phyloP scores from a whole-genome alignment of 495 filamentous ascomycete species.

The Penicillium canescens region DNA sequence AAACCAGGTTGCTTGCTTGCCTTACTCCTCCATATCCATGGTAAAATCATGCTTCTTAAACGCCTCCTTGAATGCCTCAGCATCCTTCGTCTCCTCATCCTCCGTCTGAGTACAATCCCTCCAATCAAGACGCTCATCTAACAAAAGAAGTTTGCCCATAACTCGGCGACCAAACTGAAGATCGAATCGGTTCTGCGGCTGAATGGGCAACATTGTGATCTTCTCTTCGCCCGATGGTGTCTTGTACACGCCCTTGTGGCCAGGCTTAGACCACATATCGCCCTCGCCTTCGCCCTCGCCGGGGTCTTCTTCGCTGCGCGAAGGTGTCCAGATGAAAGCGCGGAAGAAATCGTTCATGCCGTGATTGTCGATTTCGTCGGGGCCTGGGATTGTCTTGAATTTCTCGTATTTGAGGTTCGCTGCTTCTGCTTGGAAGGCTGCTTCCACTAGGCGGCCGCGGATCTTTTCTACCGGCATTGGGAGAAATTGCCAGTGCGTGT shows the following conservation, averaged over 20 bases:
- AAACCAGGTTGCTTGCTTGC: not conserved
- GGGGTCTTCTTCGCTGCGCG: conserved; percentile 12
- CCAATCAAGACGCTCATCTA: conserved; percentile 78
- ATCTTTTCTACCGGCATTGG: conserved; percentile 69
- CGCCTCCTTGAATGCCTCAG: conserved; percentile 76
- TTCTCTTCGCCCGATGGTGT: conserved; percentile 34
- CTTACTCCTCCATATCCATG: conserved; percentile 29
- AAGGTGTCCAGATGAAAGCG: conserved; percentile 70
- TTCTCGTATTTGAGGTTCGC: conserved; percentile 72
- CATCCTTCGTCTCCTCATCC: conserved; percentile 77
- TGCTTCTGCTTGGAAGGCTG: conserved; percentile 80
- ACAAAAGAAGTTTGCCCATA: conserved; percentile 79
- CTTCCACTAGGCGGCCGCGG: conserved; percentile 68
- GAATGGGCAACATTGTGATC: conserved; percentile 52
- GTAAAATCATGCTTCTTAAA: conserved; percentile 87
- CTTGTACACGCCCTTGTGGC: conserved; percentile 7
- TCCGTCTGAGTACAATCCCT: conserved; percentile 74
- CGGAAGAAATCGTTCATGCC: conserved; percentile 73
- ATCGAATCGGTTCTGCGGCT: conserved; percentile 57
- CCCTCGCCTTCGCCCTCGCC: not conserved
- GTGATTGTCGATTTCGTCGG: conserved; percentile 42
- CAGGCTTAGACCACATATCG: conserved; percentile 4
- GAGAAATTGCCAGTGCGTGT: conserved; percentile 93
- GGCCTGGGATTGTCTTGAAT: conserved; percentile 27
- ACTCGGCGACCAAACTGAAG: conserved; percentile 73